Evolutionary conservation across 192 early-diverging fungal genomes (phyloP), one percentile per base, ranked within the genome.

Genomic region (Podila epicladia): DNA sequence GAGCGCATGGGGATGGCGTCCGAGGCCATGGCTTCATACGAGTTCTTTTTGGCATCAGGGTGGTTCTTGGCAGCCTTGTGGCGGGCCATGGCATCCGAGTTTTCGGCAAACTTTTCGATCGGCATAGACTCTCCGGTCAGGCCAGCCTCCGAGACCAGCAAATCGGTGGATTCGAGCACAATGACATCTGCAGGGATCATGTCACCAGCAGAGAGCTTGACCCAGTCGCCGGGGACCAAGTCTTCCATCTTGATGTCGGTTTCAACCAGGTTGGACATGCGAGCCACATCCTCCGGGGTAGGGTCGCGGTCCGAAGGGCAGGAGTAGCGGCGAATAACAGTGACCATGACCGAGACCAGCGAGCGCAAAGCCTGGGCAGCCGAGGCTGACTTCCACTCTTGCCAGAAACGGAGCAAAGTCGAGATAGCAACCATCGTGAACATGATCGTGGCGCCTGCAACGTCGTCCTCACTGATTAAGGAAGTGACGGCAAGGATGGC

Each of bases 121-220:
- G 86, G 86, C 55, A 87, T 71, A 22, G 76, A 84, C 61, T 87
- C 86, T 12, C 86, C 86, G 33, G 86, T 87, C 29, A 87, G 67
- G 20, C 82, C 60, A 5, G 86, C 74, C 58, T 87, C 82, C n/a
- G 86, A 84, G 17, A 87, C 79, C 58, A 82, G 84, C n/a, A 87
- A 64, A 69, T 87, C 82, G 60, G 84, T 85, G 57, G 82, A 82
- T 20, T 82, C 74, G 5, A 87, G 41, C 8, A 87, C n/a, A 28
- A 62, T 67, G 22, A 77, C 75, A 57, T 87, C 86, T 9, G 72
- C 82, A 3, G 84, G 84, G 28, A 87, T 69, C 24, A 87, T 28
- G 37, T 84, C 82, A 29, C 86, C 86, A 26, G 85, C 85, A 9
- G 71, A 71, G 22, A 87, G 69, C 37, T 67, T 67, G n/a, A 87